Evolutionary conservation across 2,329 filamentous ascomycete genomes (phyloP).

Genomic region (Beauveria australis): DNA sequence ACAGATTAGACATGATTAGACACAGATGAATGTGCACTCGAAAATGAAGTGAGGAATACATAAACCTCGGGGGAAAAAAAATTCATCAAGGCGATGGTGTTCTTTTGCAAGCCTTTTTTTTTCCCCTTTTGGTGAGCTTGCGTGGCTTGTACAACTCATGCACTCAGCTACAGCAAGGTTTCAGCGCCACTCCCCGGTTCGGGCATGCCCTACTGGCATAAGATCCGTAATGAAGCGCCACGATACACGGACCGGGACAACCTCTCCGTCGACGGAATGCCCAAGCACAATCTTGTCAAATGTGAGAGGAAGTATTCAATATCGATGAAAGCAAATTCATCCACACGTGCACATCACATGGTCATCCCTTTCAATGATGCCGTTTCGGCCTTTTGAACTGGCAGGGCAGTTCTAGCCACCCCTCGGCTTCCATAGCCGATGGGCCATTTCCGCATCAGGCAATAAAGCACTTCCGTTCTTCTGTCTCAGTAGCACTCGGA

Average conservation of each 20-base stretch:
- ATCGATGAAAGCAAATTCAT: no score
- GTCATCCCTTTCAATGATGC: background rate
- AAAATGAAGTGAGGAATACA: no score
- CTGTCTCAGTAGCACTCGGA: no score
- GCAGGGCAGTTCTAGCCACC: background rate
- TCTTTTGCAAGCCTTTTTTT: background rate
- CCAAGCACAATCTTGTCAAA: background rate
- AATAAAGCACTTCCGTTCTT: background rate
- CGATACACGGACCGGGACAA: background rate
- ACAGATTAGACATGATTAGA: no score
- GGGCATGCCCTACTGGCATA: background rate
- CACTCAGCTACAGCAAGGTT: background rate
- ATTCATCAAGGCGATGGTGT: no score
- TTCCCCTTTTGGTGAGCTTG: background rate
- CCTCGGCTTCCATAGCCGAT: background rate
- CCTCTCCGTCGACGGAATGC: background rate
- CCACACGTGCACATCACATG: no score
- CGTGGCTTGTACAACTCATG: background rate
- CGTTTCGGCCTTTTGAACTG: background rate
- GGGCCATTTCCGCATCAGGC: background rate
- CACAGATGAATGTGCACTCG: no score
- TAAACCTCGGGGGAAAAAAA: no score
- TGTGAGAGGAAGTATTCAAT: no score
- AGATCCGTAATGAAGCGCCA: background rate
- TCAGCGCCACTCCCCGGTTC: background rate